phyloP scores from a whole-genome alignment of 2,329 filamentous ascomycete genomes.

The Pyrenophora teres region DNA sequence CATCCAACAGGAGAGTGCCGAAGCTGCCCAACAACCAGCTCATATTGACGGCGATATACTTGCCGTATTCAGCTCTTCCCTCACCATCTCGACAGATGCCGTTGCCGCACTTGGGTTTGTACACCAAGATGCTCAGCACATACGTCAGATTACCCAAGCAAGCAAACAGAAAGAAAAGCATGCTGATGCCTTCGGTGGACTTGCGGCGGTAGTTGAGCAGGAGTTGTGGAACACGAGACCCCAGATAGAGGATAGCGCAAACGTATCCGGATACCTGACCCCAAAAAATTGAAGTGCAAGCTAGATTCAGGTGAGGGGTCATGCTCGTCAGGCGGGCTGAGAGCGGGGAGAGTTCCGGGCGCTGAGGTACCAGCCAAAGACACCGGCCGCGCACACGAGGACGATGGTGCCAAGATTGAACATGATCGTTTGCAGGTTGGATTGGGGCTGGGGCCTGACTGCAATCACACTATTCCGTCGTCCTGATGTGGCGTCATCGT shows the following conservation, averaged over 20 bases:
- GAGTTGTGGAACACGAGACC: conserved; percentile 86
- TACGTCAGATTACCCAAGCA: conserved; percentile 95
- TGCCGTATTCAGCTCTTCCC: conserved; percentile 68
- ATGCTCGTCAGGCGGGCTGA: conserved; percentile 44
- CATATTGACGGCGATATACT: conserved; percentile 86
- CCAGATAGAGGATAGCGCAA: conserved; percentile 86
- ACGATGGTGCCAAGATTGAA: conserved; percentile 78
- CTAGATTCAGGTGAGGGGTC: conserved; percentile 41
- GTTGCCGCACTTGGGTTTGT: conserved; percentile 70
- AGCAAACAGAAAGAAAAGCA: conserved; percentile 96
- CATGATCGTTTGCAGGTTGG: conserved; percentile 59
- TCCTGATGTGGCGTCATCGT: conserved; percentile 45
- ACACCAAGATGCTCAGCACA: conserved; percentile 88
- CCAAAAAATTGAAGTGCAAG: conserved; percentile 70
- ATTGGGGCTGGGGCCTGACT: conserved; percentile 51
- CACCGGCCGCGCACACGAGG: conserved; percentile 81
- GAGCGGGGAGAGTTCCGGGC: conserved; percentile 41
- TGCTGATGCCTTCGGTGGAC: conserved; percentile 88
- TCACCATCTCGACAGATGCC: conserved; percentile 67
- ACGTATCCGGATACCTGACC: conserved; percentile 95
- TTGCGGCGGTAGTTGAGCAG: conserved; percentile 91
- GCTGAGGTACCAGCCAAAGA: conserved; percentile 82
- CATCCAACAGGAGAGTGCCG: conserved; percentile 82
- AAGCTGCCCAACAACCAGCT: conserved; percentile 90
- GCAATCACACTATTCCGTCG: conserved; percentile 46